A percentile compares a stretch with the other conserved stretches of the same genome.
phyloP scores from a whole-genome alignment of 768 basidiomycete genomes.

The Coprinopsis marcescibilis region DNA sequence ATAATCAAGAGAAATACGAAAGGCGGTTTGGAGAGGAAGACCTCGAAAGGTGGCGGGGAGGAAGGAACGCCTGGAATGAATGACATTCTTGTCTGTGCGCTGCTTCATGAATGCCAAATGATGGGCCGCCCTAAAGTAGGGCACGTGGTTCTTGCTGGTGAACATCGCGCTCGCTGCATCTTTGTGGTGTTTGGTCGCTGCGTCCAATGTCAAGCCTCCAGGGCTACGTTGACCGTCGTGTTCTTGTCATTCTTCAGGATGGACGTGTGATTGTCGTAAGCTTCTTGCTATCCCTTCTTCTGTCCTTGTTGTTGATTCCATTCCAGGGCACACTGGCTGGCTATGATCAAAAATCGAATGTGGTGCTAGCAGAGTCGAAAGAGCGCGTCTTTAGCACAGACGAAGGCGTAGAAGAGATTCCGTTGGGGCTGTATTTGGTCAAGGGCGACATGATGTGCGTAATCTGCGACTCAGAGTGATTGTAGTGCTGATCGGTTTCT shows the following conservation, averaged over 20 bases:
- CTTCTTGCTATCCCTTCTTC: slow-evolving; percentile 12
- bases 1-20: not conserved
- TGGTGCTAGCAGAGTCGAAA: slow-evolving; percentile 89
- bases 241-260: slow-evolving; percentile 93
- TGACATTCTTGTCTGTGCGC: too few relatives aligned
- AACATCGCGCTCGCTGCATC: not conserved
- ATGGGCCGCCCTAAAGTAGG: not conserved
- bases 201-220: slow-evolving; percentile 78
- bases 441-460: slow-evolving; percentile 98
- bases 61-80: too few relatives aligned
- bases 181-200: slow-evolving; percentile 3
- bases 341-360: slow-evolving; percentile 92
- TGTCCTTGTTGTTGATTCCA: slow-evolving; percentile 3
- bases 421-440: slow-evolving; percentile 92
- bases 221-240: slow-evolving; percentile 89
- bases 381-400: slow-evolving; percentile 91
- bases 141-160: not conserved
- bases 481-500: slow-evolving; percentile 3
- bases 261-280: slow-evolving; percentile 90
- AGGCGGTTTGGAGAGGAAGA: not conserved
- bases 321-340: slow-evolving; percentile 83
- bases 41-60: not conserved
- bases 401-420: slow-evolving; percentile 90
- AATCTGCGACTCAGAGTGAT: not conserved
- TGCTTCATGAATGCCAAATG: too few relatives aligned